phyloP scores from a whole-genome alignment of 2,329 filamentous ascomycete genomes.

The Colletotrichum camelliae region DNA sequence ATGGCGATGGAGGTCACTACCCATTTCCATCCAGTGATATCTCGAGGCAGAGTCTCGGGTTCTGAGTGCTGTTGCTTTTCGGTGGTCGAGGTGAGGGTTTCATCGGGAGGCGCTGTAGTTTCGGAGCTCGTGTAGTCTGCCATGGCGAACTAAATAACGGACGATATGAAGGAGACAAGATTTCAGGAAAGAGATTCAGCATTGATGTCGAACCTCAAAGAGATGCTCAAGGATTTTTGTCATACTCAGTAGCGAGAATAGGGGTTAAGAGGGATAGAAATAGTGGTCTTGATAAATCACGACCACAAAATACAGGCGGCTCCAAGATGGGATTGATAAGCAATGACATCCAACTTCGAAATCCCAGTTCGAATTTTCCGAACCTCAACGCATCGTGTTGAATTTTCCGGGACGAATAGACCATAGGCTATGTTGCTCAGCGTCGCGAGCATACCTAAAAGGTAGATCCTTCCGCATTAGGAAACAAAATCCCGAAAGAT shows the following conservation, averaged over 20 bases:
- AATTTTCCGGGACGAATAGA: neutral
- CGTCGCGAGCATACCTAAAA: neutral
- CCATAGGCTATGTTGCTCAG: neutral
- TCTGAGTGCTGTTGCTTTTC: neutral
- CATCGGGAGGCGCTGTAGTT: neutral
- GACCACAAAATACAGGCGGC: neutral
- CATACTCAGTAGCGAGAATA: rapidly evolving
- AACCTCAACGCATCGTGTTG: neutral
- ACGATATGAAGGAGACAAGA: neutral
- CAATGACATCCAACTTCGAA: neutral
- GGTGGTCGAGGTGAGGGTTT: neutral
- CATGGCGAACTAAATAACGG: neutral
- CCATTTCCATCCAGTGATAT: too few species aligned
- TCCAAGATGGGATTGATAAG: neutral
- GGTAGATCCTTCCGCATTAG: neutral
- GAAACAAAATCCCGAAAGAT: neutral
- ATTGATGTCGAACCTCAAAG: neutral
- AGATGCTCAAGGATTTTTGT: neutral
- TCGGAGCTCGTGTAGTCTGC: neutral
- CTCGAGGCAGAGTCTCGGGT: too few species aligned
- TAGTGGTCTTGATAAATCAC: neutral
- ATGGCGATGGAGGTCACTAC: too few species aligned
- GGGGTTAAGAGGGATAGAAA: neutral
- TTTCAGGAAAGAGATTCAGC: too few species aligned
- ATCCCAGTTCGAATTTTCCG: neutral